phyloP scores from a whole-genome alignment of 768 basidiomycete genomes.

The Neoboletus magnificus region DNA sequence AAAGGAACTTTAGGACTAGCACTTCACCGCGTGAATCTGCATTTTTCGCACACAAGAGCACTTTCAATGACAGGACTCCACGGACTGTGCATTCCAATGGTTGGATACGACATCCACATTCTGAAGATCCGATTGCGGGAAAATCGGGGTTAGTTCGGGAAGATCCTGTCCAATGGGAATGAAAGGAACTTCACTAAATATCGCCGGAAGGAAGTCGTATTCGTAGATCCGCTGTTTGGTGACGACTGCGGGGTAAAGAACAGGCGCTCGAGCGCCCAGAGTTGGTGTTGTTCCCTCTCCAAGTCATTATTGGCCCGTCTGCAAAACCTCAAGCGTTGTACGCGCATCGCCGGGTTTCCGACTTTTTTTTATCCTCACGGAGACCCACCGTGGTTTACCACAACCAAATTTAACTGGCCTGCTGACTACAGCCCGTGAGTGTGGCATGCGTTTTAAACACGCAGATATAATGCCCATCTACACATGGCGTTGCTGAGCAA shows the following conservation, averaged over 20 bases:
- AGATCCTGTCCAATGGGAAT: slow-evolving; percentile 20
- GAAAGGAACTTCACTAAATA: neutral
- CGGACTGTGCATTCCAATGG: slow-evolving; percentile 7
- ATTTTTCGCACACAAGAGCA: slow-evolving; percentile 11
- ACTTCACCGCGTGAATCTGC: slow-evolving; percentile 23
- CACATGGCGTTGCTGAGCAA: slow-evolving; percentile 13
- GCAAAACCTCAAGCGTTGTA: neutral
- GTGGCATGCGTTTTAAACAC: neutral
- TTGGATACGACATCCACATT: slow-evolving; percentile 6
- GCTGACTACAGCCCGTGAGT: slow-evolving; percentile 4
- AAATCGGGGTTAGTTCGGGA: slow-evolving; percentile 15
- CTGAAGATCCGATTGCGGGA: slow-evolving; percentile 25
- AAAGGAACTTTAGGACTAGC: slow-evolving; percentile 5
- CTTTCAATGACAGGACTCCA: slow-evolving; percentile 3
- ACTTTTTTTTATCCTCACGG: neutral
- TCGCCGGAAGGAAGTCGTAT: neutral
- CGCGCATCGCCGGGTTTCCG: neutral
- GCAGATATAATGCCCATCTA: neutral
- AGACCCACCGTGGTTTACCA: neutral
- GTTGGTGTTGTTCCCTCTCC: neutral
- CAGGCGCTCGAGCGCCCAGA: neutral
- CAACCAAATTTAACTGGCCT: slow-evolving; percentile 12
- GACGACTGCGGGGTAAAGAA: slow-evolving; percentile 13
- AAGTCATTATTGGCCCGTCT: neutral
- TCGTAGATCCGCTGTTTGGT: slow-evolving; percentile 1